Evolutionary conservation across 163 green algal species (phyloP).

Genomic region (Scenedesmus sp.): DNA sequence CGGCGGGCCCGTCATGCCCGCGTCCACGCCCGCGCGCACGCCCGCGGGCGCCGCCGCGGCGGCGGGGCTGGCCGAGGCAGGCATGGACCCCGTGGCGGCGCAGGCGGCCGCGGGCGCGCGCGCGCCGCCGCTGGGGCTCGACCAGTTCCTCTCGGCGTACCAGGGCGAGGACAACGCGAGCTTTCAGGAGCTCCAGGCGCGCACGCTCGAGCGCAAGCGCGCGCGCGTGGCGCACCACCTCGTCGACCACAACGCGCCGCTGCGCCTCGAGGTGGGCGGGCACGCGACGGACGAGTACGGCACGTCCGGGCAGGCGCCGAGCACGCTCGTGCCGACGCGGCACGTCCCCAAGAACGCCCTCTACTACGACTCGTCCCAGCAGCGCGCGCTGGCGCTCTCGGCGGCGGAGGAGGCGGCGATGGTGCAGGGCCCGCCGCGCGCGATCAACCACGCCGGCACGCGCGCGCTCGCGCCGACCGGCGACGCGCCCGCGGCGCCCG

Average conservation of each 20-base stretch:
- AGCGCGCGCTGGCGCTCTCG: conserved; percentile 42
- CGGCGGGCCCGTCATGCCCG: neutral
- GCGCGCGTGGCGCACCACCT: conserved; percentile 61
- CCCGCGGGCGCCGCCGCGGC: conserved; percentile 36
- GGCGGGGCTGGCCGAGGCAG: neutral
- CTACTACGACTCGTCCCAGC: conserved; percentile 68
- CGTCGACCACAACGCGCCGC: conserved; percentile 49
- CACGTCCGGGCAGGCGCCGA: conserved; percentile 68
- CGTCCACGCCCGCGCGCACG: conserved; percentile 14
- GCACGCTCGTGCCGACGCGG: conserved; percentile 62
- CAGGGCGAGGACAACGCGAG: conserved; percentile 96
- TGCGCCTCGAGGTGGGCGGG: conserved; percentile 54
- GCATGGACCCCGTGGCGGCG: conserved; percentile 1
- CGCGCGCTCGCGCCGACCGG: conserved; percentile 55
- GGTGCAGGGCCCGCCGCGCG: conserved; percentile 77
- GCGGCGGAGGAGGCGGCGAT: conserved; percentile 65
- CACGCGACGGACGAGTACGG: conserved; percentile 77
- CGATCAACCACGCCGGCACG: conserved; percentile 74
- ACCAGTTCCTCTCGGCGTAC: conserved; percentile 86
- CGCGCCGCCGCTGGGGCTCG: conserved; percentile 68
- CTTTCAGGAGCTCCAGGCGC: conserved; percentile 75
- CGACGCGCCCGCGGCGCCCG: neutral
- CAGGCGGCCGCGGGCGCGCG: conserved; percentile 25
- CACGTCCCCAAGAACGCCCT: conserved; percentile 70
- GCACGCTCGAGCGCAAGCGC: conserved; percentile 46